Conservation (phyloP, 768 basidiomycete genomes). For the Phylloporus arenicola region DNA sequence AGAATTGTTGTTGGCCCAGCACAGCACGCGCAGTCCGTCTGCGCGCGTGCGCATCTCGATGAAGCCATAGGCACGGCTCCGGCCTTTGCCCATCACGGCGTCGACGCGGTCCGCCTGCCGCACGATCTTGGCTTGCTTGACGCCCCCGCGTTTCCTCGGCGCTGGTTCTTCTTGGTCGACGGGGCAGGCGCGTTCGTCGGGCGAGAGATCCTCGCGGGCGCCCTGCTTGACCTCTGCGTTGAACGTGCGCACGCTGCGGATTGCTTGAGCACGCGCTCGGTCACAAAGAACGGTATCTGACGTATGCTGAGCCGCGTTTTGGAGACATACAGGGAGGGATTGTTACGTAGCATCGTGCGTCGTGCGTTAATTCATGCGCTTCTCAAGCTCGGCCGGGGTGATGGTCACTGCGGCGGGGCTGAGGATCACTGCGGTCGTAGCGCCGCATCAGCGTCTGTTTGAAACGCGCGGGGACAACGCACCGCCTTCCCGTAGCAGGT, state of each 20-base stretch:
- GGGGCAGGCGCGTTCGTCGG: conserved; percentile 45
- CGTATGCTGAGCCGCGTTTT: conserved; percentile 91
- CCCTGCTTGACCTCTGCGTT: conserved; percentile 69
- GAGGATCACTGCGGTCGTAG: conserved; percentile 65
- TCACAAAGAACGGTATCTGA: conserved; percentile 85
- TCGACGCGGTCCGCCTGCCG: conserved; percentile 86
- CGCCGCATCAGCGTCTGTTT: background rate
- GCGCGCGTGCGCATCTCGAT: conserved; percentile 83
- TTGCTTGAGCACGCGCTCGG: conserved; percentile 86
- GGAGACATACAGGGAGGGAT: conserved; percentile 92
- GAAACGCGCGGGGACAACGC: conserved; percentile 9
- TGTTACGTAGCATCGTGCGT: conserved; percentile 74
- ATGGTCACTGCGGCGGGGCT: conserved; percentile 72
- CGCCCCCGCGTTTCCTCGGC: conserved; percentile 34
- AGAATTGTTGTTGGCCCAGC: conserved; percentile 92
- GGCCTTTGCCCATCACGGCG: conserved; percentile 76
- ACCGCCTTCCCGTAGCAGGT: conserved; percentile 99
- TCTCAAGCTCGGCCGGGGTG: conserved; percentile 72
- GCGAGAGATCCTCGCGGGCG: conserved; percentile 51
- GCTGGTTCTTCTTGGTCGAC: conserved; percentile 21
- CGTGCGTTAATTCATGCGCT: conserved; percentile 80
- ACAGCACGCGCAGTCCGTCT: conserved; percentile 83
- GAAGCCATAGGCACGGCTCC: conserved; percentile 94
- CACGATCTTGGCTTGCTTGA: conserved; percentile 91
- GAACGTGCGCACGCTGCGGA: conserved; percentile 76